These are phyloP conservation scores for Linderniella brevidens DNA, from an alignment of 257 asterid genomes.

Conservation along the genomic window DNA sequence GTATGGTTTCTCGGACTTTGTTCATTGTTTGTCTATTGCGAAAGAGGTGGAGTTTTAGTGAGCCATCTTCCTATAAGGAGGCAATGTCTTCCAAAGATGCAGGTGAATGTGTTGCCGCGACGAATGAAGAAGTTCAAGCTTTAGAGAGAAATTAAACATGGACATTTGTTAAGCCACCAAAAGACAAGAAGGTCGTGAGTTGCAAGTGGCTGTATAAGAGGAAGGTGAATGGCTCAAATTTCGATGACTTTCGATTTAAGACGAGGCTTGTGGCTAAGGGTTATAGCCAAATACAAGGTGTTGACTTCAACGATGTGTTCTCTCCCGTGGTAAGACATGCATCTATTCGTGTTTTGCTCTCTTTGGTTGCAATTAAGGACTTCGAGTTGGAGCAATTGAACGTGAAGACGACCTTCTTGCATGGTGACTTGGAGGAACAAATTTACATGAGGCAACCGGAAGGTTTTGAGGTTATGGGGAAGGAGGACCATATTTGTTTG, in stretches of 20 bases:
- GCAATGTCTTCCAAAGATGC: too few species aligned
- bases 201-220: constrained; percentile 7
- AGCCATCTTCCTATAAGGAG: too few species aligned
- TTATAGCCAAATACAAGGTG: background rate
- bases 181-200: background rate
- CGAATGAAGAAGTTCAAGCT: too few species aligned
- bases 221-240: background rate
- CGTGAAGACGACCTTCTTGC: constrained; percentile 1
- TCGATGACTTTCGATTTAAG: constrained; percentile 5
- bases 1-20: too few species aligned
- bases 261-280: constrained; percentile 7
- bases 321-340: background rate
- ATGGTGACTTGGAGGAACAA: constrained; percentile 2
- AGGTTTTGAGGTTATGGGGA: background rate
- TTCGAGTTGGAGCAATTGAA: constrained; percentile 6
- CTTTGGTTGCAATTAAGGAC: background rate
- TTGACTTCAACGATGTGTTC: background rate
- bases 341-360: background rate
- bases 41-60: too few species aligned
- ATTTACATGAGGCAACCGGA: constrained; percentile 3
- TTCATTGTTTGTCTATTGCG: too few species aligned
- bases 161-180: too few species aligned
- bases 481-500: constrained; percentile 2
- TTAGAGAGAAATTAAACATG: too few species aligned
- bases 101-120: too few species aligned